Percentiles rank a stretch among this genome's conserved stretches.
Evolutionary conservation across 331 rosid species (phyloP).

Genomic region (Quercus phellos): DNA sequence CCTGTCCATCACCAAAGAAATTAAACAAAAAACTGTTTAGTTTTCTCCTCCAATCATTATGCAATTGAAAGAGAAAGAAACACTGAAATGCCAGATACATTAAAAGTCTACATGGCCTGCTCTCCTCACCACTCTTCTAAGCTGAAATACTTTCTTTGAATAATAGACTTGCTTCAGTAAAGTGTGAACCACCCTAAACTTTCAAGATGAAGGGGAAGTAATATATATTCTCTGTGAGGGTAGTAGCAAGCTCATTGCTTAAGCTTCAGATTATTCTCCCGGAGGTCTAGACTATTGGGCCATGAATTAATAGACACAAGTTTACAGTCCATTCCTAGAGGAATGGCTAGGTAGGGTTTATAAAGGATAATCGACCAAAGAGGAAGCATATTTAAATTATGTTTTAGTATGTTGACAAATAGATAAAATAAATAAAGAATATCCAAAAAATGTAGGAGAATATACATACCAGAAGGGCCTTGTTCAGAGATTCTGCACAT

Average conservation of each 20-base stretch:
- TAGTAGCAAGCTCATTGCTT: background rate
- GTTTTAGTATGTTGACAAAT: background rate
- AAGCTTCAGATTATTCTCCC: background rate
- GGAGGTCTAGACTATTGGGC: background rate
- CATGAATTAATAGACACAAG: background rate
- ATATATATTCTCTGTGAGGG: background rate
- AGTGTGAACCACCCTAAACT: background rate
- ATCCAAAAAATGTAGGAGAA: slow-evolving; percentile 5
- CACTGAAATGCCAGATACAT: background rate
- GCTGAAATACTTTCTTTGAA: background rate
- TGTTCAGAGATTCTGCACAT: slow-evolving; percentile 63
- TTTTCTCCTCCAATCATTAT: slow-evolving; percentile 5
- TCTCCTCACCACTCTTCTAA: background rate
- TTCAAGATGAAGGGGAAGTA: background rate
- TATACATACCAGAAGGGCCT: slow-evolving; percentile 53
- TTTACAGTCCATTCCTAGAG: background rate
- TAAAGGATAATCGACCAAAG: background rate
- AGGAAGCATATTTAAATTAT: background rate
- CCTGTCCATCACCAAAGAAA: slow-evolving; percentile 48
- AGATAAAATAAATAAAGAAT: background rate
- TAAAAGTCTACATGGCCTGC: background rate
- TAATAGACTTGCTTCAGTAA: background rate
- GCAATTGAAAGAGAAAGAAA: background rate
- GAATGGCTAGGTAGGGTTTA: background rate
- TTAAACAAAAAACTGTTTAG: slow-evolving; percentile 1